Base-by-base conservation (phyloP, 805 yeast species). In the Cyberlindnera japonica region DNA sequence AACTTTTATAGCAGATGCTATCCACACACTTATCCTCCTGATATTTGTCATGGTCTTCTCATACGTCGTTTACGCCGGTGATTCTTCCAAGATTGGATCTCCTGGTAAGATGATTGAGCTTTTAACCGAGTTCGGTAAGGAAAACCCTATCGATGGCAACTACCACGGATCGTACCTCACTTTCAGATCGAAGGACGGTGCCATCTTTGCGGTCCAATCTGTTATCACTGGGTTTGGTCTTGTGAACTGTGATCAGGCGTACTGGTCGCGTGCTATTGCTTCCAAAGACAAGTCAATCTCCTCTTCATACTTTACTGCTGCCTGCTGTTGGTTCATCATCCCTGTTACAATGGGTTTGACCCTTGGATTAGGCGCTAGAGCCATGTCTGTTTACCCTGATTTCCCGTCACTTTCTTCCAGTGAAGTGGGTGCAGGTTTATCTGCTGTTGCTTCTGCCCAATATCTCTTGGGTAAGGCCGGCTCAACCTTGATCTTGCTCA, bases 1-100 rank as follows among this genome's bases (percentile, higher is more conserved):
- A 11, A 74, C 79, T 3, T 73, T 74, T 45, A 59, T 74, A 28
- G 67, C 79, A 12, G 79, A 75, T 53, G 74, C 73, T 53, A 62
- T 67, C 14, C 78, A 73, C 53, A 71, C 76, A 2, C 67, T 71
- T 33, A 64, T 72, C 39, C 58, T 72, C 32, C 61, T 66, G 43
- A 57, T 64, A 21, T 62, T 72, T 37, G 51, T 72, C 34, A 47
- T 70, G 35, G 51, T 63, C 6, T 54, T 68, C 15, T 53, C 55
- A 5, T 70, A 39, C 14, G 18, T 16, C 3, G 43, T 42, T 16
- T 45, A 45, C 15, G 37, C 41, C 10, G 49, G 49, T 35, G 49
- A 45, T 33, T 25, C 27, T 8, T 21, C 39, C 25, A 45, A 45
- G 35, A 36, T 63, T 45, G 58, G 57, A 14, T 57, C 64, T 13